phyloP scores from a whole-genome alignment of 2,329 filamentous ascomycete species.

The Ceratocystis harringtonii region DNA sequence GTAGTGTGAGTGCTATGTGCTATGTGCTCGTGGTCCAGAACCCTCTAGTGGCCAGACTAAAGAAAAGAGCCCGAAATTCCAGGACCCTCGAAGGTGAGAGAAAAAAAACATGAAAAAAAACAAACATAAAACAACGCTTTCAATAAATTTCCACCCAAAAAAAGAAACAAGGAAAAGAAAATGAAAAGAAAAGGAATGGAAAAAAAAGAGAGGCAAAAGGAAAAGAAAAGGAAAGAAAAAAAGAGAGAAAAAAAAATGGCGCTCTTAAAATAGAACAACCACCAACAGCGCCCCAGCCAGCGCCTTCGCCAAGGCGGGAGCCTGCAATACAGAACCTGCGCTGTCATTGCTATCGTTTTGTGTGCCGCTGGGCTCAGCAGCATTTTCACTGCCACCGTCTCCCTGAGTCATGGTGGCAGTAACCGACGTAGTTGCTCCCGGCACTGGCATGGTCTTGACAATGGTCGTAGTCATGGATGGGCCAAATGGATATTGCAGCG shows the following conservation, averaged over 20 bases:
- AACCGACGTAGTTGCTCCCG: constrained; percentile 2
- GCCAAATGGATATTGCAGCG: constrained; percentile 32
- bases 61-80: neutral
- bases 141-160: neutral
- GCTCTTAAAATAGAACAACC: constrained; percentile 2
- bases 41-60: neutral
- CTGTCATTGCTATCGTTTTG: neutral
- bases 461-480: constrained; percentile 23
- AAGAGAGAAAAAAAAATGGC: neutral
- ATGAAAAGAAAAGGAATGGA: neutral
- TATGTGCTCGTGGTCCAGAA: neutral
- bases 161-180: neutral
- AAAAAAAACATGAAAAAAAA: neutral
- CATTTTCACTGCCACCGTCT: constrained; percentile 15
- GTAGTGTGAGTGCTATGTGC: too few species aligned
- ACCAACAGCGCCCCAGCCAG: neutral
- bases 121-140: constrained; percentile 1
- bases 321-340: neutral
- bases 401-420: neutral
- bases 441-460: constrained; percentile 28
- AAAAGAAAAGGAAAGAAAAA: neutral
- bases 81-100: neutral
- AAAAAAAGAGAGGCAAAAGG: neutral
- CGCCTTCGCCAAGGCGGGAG: neutral
- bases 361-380: constrained; percentile 18